These are phyloP conservation scores for Fusarium palustre DNA, from an alignment of 2,329 filamentous ascomycete species.

Conservation along the genomic window DNA sequence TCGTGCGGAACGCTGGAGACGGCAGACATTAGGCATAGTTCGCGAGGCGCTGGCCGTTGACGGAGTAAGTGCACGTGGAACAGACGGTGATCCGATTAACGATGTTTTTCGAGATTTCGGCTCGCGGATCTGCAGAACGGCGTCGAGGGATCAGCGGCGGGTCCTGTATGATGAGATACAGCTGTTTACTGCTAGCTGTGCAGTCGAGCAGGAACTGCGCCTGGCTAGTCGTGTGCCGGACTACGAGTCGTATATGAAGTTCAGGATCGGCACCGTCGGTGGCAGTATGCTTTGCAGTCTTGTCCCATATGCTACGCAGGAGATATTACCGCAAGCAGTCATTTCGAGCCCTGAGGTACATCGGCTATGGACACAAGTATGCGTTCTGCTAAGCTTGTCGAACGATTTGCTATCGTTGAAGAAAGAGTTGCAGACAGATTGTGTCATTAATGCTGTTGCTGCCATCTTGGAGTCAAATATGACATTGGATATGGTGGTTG, in stretches of 20 bases:
- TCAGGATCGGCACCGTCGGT: slow-evolving; percentile 48
- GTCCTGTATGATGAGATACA: slow-evolving; percentile 40
- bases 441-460: slow-evolving; percentile 49
- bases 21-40: slow-evolving; percentile 38
- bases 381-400: slow-evolving; percentile 43
- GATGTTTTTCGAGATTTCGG: slow-evolving; percentile 44
- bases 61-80: neutral
- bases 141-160: slow-evolving; percentile 28
- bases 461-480: slow-evolving; percentile 41
- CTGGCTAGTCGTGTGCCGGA: slow-evolving; percentile 42
- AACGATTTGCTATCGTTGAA: slow-evolving; percentile 51
- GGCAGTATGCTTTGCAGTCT: slow-evolving; percentile 46
- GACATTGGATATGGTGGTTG: slow-evolving; percentile 41
- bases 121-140: slow-evolving; percentile 14
- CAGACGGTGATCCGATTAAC: slow-evolving; percentile 40
- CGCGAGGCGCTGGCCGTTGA: slow-evolving; percentile 34
- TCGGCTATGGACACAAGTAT: slow-evolving; percentile 44
- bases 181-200: slow-evolving; percentile 45
- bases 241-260: slow-evolving; percentile 47
- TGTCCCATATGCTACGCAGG: slow-evolving; percentile 42
- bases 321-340: slow-evolving; percentile 21
- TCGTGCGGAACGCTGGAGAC: slow-evolving; percentile 45
- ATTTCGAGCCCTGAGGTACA: slow-evolving; percentile 11
- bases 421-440: slow-evolving; percentile 48
- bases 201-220: slow-evolving; percentile 46